Evolutionary conservation across 2,329 filamentous ascomycete genomes (phyloP).

Genomic region (Exophiala lecanii-corni): DNA sequence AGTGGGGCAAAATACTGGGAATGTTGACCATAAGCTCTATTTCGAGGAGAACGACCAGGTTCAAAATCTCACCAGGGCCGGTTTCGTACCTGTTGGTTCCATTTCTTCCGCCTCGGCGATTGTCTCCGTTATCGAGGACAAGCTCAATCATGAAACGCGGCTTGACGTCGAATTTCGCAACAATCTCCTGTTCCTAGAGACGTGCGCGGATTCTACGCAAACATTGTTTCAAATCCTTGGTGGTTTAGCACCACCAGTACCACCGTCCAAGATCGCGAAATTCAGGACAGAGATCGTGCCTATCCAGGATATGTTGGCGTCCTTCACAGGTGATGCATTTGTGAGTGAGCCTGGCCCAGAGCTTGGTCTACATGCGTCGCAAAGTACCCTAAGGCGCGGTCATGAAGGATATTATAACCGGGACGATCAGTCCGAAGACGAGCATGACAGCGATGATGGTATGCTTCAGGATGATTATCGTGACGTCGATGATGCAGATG

Average conservation of each 20-base stretch:
- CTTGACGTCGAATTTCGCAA: conserved; percentile 79
- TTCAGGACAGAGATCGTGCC: conserved; percentile 85
- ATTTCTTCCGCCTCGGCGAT: conserved; percentile 73
- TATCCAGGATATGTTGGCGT: conserved; percentile 81
- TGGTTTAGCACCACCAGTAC: conserved; percentile 75
- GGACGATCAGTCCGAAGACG: conserved; percentile 38
- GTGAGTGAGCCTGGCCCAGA: conserved; percentile 34
- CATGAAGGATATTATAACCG: conserved; percentile 26
- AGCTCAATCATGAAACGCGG: conserved; percentile 57
- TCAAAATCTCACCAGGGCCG: conserved; percentile 52
- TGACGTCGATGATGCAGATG: conserved; percentile 38
- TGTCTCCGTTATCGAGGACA: conserved; percentile 56
- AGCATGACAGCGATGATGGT: conserved; percentile 34
- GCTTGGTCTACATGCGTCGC: conserved; percentile 23
- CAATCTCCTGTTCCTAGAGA: conserved; percentile 83
- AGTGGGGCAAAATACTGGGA: conserved; percentile 29
- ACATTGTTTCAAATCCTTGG: conserved; percentile 77
- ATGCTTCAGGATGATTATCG: conserved; percentile 28
- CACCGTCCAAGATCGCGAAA: conserved; percentile 75
- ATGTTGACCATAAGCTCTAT: conserved; percentile 30
- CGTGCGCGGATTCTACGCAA: conserved; percentile 94
- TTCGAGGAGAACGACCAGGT: conserved; percentile 42
- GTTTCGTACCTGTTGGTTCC: conserved; percentile 81
- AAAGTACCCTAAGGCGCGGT: neutral
- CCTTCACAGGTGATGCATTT: conserved; percentile 83